Percentiles rank a stretch among this genome's conserved stretches.
Evolutionary conservation across 1,284 basidiomycete genomes (phyloP).

Genomic region (Pseudozyma tsukubaensis): DNA sequence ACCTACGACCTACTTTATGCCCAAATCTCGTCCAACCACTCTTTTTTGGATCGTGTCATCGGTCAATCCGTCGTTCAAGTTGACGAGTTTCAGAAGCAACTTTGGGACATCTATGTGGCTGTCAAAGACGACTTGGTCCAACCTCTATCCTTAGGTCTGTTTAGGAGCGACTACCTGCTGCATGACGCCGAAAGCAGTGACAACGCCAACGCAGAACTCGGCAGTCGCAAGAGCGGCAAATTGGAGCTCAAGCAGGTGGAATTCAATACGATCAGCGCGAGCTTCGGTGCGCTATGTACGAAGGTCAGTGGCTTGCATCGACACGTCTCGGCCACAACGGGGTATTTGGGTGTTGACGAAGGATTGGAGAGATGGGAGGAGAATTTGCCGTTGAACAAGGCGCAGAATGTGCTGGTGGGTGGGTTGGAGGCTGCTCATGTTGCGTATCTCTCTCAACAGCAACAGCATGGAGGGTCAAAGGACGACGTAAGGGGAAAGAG

Average conservation of each 20-base stretch:
- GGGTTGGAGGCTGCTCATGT: slow-evolving; percentile 84
- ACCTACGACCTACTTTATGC: slow-evolving; percentile 88
- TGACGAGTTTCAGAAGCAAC: slow-evolving; percentile 84
- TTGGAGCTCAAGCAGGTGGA: slow-evolving; percentile 90
- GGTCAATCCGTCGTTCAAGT: slow-evolving; percentile 82
- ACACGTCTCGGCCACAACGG: slow-evolving; percentile 51
- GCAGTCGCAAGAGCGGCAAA: slow-evolving; percentile 28
- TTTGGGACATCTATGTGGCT: slow-evolving; percentile 87
- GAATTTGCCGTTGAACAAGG: slow-evolving; percentile 81
- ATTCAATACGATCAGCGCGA: slow-evolving; percentile 95
- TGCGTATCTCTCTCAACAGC: slow-evolving; percentile 74
- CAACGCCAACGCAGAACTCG: slow-evolving; percentile 2
- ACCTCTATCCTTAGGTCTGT: slow-evolving; percentile 89
- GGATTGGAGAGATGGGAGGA: slow-evolving; percentile 71
- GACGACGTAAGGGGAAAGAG: no score
- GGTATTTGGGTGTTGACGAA: slow-evolving; percentile 73
- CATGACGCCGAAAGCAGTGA: slow-evolving; percentile 71
- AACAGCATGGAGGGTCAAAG: background rate
- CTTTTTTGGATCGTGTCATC: slow-evolving; percentile 85
- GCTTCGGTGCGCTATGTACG: slow-evolving; percentile 86
- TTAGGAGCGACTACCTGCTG: slow-evolving; percentile 94
- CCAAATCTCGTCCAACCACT: slow-evolving; percentile 81
- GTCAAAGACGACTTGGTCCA: slow-evolving; percentile 71
- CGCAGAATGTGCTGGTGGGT: slow-evolving; percentile 77
- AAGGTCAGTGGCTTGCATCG: slow-evolving; percentile 79